These are phyloP conservation scores for Camelina hispida DNA, from an alignment of 345 rosid genomes.

Conservation along the genomic window DNA sequence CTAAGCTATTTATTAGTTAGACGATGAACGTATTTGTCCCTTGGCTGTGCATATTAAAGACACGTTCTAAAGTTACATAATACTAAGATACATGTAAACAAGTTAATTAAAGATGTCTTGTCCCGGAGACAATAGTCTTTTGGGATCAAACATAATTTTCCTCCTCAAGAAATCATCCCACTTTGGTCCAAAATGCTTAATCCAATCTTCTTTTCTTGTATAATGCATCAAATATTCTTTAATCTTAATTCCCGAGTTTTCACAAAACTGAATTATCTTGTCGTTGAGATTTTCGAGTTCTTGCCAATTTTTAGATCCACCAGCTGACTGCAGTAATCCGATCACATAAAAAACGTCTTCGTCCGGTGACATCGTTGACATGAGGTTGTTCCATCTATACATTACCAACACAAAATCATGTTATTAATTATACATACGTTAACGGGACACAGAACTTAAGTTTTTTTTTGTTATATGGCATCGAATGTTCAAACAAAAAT, in stretches of 20 bases:
- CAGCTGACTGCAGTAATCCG: conserved; percentile 75
- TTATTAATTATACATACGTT: conserved; percentile 1
- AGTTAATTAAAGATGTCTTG: conserved; percentile 63
- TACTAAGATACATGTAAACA: not conserved
- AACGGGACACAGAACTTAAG: not conserved
- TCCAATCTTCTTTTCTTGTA: conserved; percentile 60
- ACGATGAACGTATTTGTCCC: not conserved
- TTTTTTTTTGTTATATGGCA: not conserved
- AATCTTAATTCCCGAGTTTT: conserved; percentile 53
- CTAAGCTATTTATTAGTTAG: conserved; percentile 3
- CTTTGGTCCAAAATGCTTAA: conserved; percentile 74
- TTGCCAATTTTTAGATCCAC: conserved; percentile 58
- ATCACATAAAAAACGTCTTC: conserved; percentile 84
- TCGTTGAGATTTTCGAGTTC: conserved; percentile 60
- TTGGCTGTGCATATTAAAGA: not conserved
- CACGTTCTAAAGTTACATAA: conserved; percentile 4
- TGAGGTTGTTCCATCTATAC: conserved; percentile 80
- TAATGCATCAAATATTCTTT: conserved; percentile 77
- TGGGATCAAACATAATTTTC: conserved; percentile 81
- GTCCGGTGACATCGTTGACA: conserved; percentile 70
- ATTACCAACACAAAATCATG: not conserved
- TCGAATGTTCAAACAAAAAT: not conserved
- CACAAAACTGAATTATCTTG: conserved; percentile 62
- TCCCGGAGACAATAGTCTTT: conserved; percentile 77
- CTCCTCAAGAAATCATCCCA: conserved; percentile 63